Evolutionary conservation across 2,329 filamentous ascomycete species (phyloP).

Genomic region (Fusarium keratoplasticum): DNA sequence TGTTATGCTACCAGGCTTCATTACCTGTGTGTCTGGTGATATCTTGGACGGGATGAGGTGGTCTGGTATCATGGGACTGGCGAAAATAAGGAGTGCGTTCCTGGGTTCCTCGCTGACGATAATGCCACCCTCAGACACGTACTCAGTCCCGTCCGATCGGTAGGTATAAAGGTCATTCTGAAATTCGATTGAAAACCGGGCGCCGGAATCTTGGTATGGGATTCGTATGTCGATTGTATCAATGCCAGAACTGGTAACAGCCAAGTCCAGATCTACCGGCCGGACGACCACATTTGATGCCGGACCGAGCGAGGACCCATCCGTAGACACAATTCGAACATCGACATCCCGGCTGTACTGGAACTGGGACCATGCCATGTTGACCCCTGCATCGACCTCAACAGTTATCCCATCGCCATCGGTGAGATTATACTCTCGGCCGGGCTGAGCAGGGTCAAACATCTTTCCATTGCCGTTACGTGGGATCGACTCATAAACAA

Average conservation of each 20-base stretch:
- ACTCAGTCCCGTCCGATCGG: constrained; percentile 26
- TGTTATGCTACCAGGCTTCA: constrained; percentile 17
- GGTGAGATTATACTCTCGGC: constrained; percentile 38
- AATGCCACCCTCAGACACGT: constrained; percentile 31
- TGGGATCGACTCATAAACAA: constrained; percentile 52
- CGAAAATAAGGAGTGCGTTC: background rate
- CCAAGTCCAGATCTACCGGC: background rate
- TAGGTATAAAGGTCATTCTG: constrained; percentile 46
- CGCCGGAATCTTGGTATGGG: constrained; percentile 39
- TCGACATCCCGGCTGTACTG: constrained; percentile 38
- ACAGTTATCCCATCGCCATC: constrained; percentile 47
- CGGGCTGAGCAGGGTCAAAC: constrained; percentile 34
- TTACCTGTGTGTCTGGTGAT: constrained; percentile 8
- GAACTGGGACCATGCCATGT: constrained; percentile 53
- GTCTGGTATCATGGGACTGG: background rate
- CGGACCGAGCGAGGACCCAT: constrained; percentile 9
- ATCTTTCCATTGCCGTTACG: constrained; percentile 51
- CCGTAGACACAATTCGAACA: constrained; percentile 38
- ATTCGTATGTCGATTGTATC: constrained; percentile 37
- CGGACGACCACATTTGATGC: background rate
- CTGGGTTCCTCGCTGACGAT: constrained; percentile 29
- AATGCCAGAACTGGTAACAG: background rate
- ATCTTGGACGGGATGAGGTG: constrained; percentile 42
- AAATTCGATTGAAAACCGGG: constrained; percentile 50
- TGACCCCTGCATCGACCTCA: constrained; percentile 46